Percentiles rank a stretch among this genome's conserved stretches.
Conservation (phyloP, 805 yeast genomes). For the Candida silvicultrix region DNA sequence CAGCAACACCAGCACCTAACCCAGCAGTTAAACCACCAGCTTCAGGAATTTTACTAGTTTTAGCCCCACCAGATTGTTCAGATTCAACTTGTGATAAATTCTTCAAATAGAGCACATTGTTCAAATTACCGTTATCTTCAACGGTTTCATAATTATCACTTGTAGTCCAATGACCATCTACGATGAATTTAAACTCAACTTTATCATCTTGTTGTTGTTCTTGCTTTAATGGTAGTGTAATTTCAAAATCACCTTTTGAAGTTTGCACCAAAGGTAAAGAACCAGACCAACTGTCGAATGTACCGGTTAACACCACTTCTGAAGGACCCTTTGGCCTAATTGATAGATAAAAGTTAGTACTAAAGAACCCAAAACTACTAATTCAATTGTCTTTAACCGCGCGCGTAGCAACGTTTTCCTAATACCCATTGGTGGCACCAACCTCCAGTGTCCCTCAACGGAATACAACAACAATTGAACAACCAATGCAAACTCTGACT, state of each 20-base stretch:
- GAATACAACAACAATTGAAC: background rate
- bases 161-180: constrained; percentile 60
- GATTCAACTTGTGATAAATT: constrained; percentile 12
- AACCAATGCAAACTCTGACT: background rate
- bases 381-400: no score
- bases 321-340: constrained; percentile 45
- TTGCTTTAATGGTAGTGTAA: constrained; percentile 47
- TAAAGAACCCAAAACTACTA: no score
- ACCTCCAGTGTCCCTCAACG: background rate
- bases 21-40: constrained; percentile 35
- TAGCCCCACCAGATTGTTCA: no score
- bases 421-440: no score
- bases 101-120: constrained; percentile 27
- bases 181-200: constrained; percentile 51
- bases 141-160: constrained; percentile 34
- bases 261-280: constrained; percentile 54
- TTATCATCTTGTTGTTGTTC: constrained; percentile 26
- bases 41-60: constrained; percentile 32
- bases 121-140: constrained; percentile 35
- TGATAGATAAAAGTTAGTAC: no score
- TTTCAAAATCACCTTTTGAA: constrained; percentile 52
- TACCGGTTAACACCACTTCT: constrained; percentile 62
- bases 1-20: constrained; percentile 6
- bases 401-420: no score
- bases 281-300: constrained; percentile 64